phyloP scores from a whole-genome alignment of 2,329 filamentous ascomycete genomes.

The Diaporthe amygdali region DNA sequence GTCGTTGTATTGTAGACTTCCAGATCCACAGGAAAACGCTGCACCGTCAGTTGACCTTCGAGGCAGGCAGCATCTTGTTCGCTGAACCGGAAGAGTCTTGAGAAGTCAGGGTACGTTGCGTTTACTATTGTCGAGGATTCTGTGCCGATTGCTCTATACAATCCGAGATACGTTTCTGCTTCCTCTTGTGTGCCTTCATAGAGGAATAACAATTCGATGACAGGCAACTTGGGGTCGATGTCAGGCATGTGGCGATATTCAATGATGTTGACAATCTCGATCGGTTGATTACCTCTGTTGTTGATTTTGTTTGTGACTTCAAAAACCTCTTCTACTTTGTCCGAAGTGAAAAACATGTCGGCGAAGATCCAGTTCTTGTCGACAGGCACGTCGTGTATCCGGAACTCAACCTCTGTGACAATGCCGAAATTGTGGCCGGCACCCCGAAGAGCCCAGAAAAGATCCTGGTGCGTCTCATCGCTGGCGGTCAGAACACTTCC shows the following conservation, averaged over 20 bases:
- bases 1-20: constrained; percentile 38
- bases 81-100: constrained; percentile 18
- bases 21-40: constrained; percentile 12
- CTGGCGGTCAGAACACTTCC: background rate
- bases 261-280: background rate
- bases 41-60: constrained; percentile 31
- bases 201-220: background rate
- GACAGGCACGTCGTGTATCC: background rate
- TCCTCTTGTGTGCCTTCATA: background rate
- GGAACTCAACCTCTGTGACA: background rate
- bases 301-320: background rate
- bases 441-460: constrained; percentile 49
- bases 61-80: constrained; percentile 35
- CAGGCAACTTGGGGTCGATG: background rate
- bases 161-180: constrained; percentile 21
- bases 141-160: background rate
- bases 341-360: background rate
- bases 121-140: background rate
- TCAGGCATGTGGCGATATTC: constrained; percentile 28
- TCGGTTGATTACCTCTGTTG: background rate
- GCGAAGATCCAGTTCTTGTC: background rate
- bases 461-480: constrained; percentile 34
- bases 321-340: constrained; percentile 9
- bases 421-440: constrained; percentile 31
- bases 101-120: constrained; percentile 23